phyloP scores from a whole-genome alignment of 2,329 filamentous ascomycete species.

The Beauveria medogensis region DNA sequence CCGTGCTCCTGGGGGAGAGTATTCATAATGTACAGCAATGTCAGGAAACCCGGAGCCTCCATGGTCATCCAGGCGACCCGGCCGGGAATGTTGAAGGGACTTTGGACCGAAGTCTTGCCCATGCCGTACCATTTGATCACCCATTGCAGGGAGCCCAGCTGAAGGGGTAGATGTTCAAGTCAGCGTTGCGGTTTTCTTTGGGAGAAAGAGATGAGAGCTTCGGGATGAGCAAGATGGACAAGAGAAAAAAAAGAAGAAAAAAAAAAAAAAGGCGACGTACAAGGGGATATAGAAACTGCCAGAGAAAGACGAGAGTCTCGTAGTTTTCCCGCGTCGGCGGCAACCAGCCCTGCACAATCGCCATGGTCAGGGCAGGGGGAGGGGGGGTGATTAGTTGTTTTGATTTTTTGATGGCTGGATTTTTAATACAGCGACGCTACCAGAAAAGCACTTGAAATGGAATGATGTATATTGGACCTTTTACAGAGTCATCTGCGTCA shows the following conservation, averaged over 20 bases:
- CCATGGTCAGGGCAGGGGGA: conserved; percentile 26
- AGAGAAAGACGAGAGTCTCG: conserved; percentile 41
- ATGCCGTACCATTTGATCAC: conserved; percentile 73
- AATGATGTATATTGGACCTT: too few species aligned
- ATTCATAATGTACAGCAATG: conserved; percentile 70
- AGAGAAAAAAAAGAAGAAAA: too few species aligned
- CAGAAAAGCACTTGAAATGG: too few species aligned
- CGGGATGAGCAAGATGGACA: neutral
- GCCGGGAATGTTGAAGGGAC: conserved; percentile 77
- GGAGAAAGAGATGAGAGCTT: neutral
- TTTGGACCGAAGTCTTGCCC: conserved; percentile 78
- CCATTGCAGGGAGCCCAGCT: conserved; percentile 73
- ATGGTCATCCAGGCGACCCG: conserved; percentile 81
- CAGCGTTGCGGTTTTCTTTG: neutral
- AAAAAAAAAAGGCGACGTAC: conserved; percentile 26
- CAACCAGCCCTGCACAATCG: conserved; percentile 45
- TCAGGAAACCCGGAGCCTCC: conserved; percentile 73
- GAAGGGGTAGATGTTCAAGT: conserved; percentile 8
- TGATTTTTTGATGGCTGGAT: too few species aligned
- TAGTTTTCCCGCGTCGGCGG: conserved; percentile 53
- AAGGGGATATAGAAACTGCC: conserved; percentile 44
- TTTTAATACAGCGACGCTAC: too few species aligned
- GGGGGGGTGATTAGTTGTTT: too few species aligned
- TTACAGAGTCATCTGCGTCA: too few species aligned
- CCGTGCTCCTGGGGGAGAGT: conserved; percentile 53